These are phyloP conservation scores for Saccharomycopsis selenospora DNA, from an alignment of 805 yeast species.

Conservation along the genomic window DNA sequence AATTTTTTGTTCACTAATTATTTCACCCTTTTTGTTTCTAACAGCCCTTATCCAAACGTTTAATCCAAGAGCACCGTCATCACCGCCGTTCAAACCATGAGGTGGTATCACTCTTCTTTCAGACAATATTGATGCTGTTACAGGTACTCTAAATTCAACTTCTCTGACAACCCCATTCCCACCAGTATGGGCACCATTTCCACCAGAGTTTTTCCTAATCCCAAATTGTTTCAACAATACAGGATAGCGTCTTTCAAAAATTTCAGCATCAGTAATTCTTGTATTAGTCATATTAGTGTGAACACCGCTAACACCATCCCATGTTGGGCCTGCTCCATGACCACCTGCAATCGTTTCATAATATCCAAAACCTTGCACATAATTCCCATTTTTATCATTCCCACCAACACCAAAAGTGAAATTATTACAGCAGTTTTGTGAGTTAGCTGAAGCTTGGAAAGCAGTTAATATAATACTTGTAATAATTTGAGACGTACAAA, in stretches of 20 bases:
- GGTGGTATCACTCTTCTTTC: slow-evolving; percentile 85
- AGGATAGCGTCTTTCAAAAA: slow-evolving; percentile 84
- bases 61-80: slow-evolving; percentile 63
- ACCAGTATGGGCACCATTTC: slow-evolving; percentile 62
- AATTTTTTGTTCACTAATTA: slow-evolving; percentile 31
- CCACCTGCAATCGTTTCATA: slow-evolving; percentile 96
- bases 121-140: slow-evolving; percentile 72
- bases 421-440: slow-evolving; percentile 94
- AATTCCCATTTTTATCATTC: slow-evolving; percentile 40
- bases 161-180: slow-evolving; percentile 87
- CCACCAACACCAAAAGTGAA: slow-evolving; percentile 82
- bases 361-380: slow-evolving; percentile 71
- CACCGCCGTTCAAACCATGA: slow-evolving; percentile 81
- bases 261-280: slow-evolving; percentile 84
- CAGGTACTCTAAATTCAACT: slow-evolving; percentile 66
- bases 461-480: slow-evolving; percentile 86
- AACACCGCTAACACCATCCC: slow-evolving; percentile 85
- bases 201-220: slow-evolving; percentile 71
- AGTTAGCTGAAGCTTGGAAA: slow-evolving; percentile 84
- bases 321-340: slow-evolving; percentile 82
- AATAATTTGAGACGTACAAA: slow-evolving; percentile 87
- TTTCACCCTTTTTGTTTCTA: slow-evolving; percentile 27
- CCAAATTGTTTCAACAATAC: slow-evolving; percentile 67
- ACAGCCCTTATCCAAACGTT: slow-evolving; percentile 43
- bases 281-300: slow-evolving; percentile 95